A percentile compares a stretch with the other conserved stretches of the same genome.
These are phyloP conservation scores for Agaricus subrufescens DNA, from an alignment of 768 basidiomycete genomes.

Conservation along the genomic window DNA sequence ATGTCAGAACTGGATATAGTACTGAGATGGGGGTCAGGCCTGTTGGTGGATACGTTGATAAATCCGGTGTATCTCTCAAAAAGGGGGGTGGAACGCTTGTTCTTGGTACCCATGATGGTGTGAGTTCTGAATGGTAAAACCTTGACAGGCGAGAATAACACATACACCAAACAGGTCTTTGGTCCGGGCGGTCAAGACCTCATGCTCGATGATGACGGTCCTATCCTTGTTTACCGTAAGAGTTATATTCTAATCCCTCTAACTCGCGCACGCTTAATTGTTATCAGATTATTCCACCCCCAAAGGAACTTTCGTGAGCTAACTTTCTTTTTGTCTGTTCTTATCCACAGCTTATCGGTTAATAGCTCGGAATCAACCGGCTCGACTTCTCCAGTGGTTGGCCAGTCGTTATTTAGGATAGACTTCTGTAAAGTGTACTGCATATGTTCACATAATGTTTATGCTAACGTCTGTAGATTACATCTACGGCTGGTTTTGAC, in stretches of 20 bases:
- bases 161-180: constrained; percentile 26
- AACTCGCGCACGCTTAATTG: not conserved
- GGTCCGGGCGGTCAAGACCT: constrained; percentile 56
- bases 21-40: constrained; percentile 20
- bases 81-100: constrained; percentile 51
- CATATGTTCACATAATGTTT: no score
- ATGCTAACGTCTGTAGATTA: no score
- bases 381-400: constrained; percentile 46
- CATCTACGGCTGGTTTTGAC: no score
- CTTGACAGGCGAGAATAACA: not conserved
- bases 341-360: not conserved
- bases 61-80: constrained; percentile 37
- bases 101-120: constrained; percentile 37
- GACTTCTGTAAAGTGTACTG: no score
- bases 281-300: constrained; percentile 46
- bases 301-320: constrained; percentile 35
- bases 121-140: constrained; percentile 16
- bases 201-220: constrained; percentile 37
- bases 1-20: not conserved
- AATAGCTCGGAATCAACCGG: constrained; percentile 40
- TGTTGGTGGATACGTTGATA: constrained; percentile 42
- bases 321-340: not conserved
- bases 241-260: constrained; percentile 1
- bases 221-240: constrained; percentile 47
- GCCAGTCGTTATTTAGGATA: constrained; percentile 28